phyloP scores from a whole-genome alignment of 345 rosid species.

The Punica granatum region DNA sequence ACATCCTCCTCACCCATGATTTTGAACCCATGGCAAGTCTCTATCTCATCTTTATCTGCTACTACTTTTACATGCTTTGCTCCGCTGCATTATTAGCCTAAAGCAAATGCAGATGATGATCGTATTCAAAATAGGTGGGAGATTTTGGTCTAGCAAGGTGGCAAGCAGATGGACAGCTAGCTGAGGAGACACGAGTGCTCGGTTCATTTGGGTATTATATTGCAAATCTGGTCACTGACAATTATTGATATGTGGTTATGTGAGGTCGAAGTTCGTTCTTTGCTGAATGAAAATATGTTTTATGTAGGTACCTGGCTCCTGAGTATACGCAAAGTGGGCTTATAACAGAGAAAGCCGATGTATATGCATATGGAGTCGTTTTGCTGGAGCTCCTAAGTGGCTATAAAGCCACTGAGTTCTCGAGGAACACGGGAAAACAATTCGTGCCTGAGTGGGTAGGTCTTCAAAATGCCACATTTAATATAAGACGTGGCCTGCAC shows the following conservation, averaged over 20 bases:
- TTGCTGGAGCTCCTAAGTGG: conserved; percentile 33
- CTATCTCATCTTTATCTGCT: neutral
- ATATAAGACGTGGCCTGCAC: neutral
- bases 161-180: conserved; percentile 50
- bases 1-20: conserved; percentile 65
- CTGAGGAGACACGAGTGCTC: conserved; percentile 46
- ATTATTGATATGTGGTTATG: neutral
- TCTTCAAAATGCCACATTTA: neutral
- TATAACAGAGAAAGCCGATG: conserved; percentile 35
- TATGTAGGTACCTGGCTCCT: conserved; percentile 37
- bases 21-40: conserved; percentile 47
- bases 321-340: conserved; percentile 34
- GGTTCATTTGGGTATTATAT: conserved; percentile 47
- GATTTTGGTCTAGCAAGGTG: conserved; percentile 63
- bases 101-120: neutral
- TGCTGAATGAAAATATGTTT: neutral
- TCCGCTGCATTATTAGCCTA: neutral
- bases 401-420: conserved; percentile 25
- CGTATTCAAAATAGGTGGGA: conserved; percentile 37
- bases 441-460: conserved; percentile 28
- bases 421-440: conserved; percentile 27
- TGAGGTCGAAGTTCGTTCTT: neutral
- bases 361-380: conserved; percentile 35
- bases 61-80: neutral
- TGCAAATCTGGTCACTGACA: neutral